A percentile compares a stretch with the other conserved stretches of the same genome.
These are phyloP conservation scores for Neurospora intermedia DNA, from an alignment of 495 filamentous ascomycete species.

Conservation along the genomic window DNA sequence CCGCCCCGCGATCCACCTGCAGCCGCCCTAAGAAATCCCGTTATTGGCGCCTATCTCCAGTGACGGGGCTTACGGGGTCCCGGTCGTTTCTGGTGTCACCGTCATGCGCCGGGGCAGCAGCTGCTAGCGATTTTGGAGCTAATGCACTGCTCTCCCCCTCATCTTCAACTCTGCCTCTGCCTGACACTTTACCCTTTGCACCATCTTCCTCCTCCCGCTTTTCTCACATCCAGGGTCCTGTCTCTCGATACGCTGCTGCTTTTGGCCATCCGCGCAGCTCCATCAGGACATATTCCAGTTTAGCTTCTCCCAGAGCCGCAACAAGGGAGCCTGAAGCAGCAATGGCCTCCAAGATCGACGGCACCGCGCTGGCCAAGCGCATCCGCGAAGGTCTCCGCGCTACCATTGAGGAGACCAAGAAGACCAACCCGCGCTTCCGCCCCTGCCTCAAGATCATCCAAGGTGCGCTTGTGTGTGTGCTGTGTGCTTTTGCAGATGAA, in stretches of 20 bases:
- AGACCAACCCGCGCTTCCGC: constrained; percentile 71
- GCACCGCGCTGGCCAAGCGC: constrained; percentile 81
- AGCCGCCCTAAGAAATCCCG: background rate
- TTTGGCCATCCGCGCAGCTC: background rate
- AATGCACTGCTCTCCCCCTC: background rate
- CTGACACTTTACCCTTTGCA: background rate
- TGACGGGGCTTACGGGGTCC: background rate
- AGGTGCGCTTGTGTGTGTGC: constrained; percentile 42
- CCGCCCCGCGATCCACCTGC: constrained; percentile 5
- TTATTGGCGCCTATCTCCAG: background rate
- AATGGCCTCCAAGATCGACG: constrained; percentile 88
- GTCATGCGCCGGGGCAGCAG: background rate
- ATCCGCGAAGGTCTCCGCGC: constrained; percentile 70
- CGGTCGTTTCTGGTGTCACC: background rate
- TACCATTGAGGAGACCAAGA: constrained; percentile 73
- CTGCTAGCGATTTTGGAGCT: background rate
- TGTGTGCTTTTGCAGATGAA: background rate
- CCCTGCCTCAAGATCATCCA: constrained; percentile 89
- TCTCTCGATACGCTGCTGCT: background rate
- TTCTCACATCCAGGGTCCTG: background rate
- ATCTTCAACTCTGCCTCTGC: background rate
- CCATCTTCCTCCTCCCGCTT: background rate
- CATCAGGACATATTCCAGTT: constrained; percentile 27
- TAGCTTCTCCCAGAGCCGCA: constrained; percentile 44
- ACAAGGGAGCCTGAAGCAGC: constrained; percentile 43